phyloP scores from a whole-genome alignment of 306 rosid genomes.

The cucumber (Cucumis sativus) region Cucumber_9930_V3 NC_026658.2:5712001-5712500 shows the following conservation, averaged over 20 bases:
- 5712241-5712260: background rate
- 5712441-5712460: constrained; percentile 87
- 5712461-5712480: constrained; percentile 60
- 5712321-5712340: constrained; percentile 17
- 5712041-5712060: background rate
- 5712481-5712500: constrained; percentile 11
- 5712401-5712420: constrained; percentile 95
- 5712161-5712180: no score
- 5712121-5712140: background rate
- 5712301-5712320: background rate
- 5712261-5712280: background rate
- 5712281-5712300: background rate
- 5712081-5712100: background rate
- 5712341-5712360: constrained; percentile 96
- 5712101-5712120: background rate
- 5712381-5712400: constrained; percentile 75
- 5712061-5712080: background rate
- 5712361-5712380: constrained; percentile 96
- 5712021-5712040: background rate
- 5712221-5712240: background rate
- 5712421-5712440: constrained; percentile 85
- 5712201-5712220: no score
- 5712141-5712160: no score
- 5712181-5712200: no score
- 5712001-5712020: no score